phyloP scores from a whole-genome alignment of 1,139 yeast genomes.

The Saccharomycopsis hybrid region DNA sequence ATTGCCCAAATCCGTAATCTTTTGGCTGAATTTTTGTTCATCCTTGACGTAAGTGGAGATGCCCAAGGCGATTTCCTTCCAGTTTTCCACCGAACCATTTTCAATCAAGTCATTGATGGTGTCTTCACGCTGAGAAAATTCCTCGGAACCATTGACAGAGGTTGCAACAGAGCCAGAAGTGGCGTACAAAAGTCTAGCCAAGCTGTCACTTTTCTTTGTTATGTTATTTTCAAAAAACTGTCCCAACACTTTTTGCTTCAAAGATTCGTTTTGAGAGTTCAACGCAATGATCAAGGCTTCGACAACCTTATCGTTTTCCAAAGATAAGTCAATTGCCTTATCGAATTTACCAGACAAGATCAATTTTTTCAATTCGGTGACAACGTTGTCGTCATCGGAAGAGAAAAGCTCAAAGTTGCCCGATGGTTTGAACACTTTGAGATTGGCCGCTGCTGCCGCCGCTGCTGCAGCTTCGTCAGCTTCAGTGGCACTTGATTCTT shows the following conservation, averaged over 20 bases:
- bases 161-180: slow-evolving; percentile 35
- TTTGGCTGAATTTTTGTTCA: slow-evolving; percentile 41
- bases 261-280: slow-evolving; percentile 50
- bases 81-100: slow-evolving; percentile 69
- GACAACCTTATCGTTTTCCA: slow-evolving; percentile 54
- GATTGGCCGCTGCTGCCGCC: slow-evolving; percentile 23
- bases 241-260: slow-evolving; percentile 62
- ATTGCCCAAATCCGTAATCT: slow-evolving; percentile 70
- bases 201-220: slow-evolving; percentile 42
- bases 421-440: slow-evolving; percentile 28
- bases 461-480: slow-evolving; percentile 25
- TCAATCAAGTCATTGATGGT: slow-evolving; percentile 68
- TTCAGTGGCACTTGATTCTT: slow-evolving; percentile 21
- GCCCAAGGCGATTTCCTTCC: slow-evolving; percentile 78
- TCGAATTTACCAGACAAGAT: slow-evolving; percentile 58
- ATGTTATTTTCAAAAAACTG: slow-evolving; percentile 56
- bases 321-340: slow-evolving; percentile 62
- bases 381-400: slow-evolving; percentile 35
- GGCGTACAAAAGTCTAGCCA: slow-evolving; percentile 63
- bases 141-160: neutral
- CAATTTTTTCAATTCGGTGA: slow-evolving; percentile 45
- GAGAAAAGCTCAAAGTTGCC: slow-evolving; percentile 39
- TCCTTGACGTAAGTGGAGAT: slow-evolving; percentile 52
- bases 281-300: slow-evolving; percentile 84
- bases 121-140: slow-evolving; percentile 33